Evolutionary conservation across 805 yeast genomes (phyloP).

Genomic region (Barnettozyma siamensis): DNA sequence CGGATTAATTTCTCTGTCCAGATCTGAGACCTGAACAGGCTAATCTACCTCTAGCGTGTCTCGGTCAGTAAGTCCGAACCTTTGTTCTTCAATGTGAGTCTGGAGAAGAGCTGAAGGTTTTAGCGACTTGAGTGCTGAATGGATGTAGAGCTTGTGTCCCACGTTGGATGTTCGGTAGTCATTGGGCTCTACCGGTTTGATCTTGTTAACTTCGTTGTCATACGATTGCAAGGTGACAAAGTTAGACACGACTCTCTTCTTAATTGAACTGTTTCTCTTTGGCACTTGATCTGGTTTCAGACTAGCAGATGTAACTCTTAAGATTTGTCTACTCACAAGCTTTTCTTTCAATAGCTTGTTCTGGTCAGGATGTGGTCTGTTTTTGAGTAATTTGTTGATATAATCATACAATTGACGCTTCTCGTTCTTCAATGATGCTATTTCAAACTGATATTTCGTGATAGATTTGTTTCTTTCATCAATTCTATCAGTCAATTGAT

Average conservation of each 20-base stretch:
- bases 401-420: conserved; percentile 22
- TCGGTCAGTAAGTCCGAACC: too few relatives aligned
- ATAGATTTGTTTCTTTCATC: conserved; percentile 11
- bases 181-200: conserved; percentile 11
- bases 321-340: conserved; percentile 21
- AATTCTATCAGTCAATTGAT: conserved; percentile 10
- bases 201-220: not conserved
- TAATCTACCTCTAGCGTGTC: not conserved
- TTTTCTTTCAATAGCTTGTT: conserved; percentile 22
- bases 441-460: conserved; percentile 15
- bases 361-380: conserved; percentile 14
- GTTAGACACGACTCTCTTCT: conserved; percentile 14
- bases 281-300: not conserved
- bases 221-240: conserved; percentile 11
- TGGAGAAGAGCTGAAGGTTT: not conserved
- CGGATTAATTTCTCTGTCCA: not conserved
- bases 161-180: not conserved
- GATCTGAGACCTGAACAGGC: not conserved
- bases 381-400: conserved; percentile 20
- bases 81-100: too few relatives aligned
- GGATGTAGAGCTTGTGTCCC: not conserved
- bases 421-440: conserved; percentile 20
- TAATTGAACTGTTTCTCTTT: not conserved
- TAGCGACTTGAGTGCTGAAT: not conserved
- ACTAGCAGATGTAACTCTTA: conserved; percentile 17